Percentiles rank a stretch among this genome's conserved stretches.
Conservation (phyloP, 495 filamentous ascomycete species). For the Trypethelium eluteriae region DNA sequence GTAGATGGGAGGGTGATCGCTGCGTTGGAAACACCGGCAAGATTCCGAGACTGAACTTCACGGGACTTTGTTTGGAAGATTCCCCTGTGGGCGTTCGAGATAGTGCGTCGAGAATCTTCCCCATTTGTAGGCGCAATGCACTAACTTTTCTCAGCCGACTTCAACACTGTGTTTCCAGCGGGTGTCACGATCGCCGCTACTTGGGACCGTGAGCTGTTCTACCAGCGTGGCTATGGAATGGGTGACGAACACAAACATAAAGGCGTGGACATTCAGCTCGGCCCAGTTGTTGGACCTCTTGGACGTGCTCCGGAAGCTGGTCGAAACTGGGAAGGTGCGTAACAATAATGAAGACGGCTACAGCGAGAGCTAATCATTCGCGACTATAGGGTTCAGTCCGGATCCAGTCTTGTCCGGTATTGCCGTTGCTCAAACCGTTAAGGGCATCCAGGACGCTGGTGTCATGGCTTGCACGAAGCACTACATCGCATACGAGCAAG, state of each 20-base stretch:
- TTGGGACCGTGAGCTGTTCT: constrained; percentile 35
- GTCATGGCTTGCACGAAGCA: constrained; percentile 39
- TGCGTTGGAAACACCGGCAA: constrained; percentile 74
- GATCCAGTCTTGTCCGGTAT: constrained; percentile 39
- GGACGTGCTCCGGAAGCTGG: constrained; percentile 49
- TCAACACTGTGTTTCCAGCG: constrained; percentile 36
- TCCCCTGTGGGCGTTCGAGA: constrained; percentile 73
- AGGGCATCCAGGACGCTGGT: constrained; percentile 37
- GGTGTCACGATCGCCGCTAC: constrained; percentile 38
- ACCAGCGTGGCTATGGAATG: constrained; percentile 37
- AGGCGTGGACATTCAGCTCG: constrained; percentile 69
- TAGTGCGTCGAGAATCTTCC: constrained; percentile 13
- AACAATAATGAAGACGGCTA: background rate
- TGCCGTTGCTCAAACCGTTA: constrained; percentile 33
- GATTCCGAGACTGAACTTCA: constrained; percentile 70
- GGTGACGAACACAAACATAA: constrained; percentile 34
- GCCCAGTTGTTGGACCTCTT: constrained; percentile 78
- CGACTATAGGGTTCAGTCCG: constrained; percentile 34
- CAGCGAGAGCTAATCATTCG: background rate
- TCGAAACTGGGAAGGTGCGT: constrained; percentile 70
- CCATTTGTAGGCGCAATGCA: constrained; percentile 1
- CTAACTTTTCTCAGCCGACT: constrained; percentile 35
- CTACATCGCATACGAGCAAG: constrained; percentile 38
- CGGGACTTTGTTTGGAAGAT: constrained; percentile 80
- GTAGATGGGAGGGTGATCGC: constrained; percentile 64